Evolutionary conservation across 257 asterid genomes (phyloP).

Genomic region (Ophiorrhiza pumila): DNA sequence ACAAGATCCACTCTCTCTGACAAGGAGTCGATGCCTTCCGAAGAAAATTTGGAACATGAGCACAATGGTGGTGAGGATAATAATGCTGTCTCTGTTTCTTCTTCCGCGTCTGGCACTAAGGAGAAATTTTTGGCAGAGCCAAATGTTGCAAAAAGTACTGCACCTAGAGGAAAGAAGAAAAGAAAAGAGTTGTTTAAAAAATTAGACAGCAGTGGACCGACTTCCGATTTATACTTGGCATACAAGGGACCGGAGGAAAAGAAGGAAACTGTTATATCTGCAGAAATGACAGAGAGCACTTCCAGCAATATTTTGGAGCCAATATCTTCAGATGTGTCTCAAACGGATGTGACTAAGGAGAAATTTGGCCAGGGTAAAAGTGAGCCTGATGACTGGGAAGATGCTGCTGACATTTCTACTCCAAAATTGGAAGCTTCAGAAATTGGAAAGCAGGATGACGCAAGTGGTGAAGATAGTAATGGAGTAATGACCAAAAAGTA

Average conservation of each 20-base stretch:
- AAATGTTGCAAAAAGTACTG: constrained; percentile 38
- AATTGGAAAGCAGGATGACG: constrained; percentile 26
- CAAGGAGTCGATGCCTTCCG: constrained; percentile 32
- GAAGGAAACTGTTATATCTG: constrained; percentile 42
- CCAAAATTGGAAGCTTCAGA: constrained; percentile 52
- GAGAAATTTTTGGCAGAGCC: constrained; percentile 56
- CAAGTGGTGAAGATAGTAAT: constrained; percentile 35
- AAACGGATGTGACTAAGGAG: constrained; percentile 34
- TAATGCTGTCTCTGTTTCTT: constrained; percentile 27
- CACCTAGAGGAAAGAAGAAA: constrained; percentile 44
- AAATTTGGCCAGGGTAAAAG: constrained; percentile 42
- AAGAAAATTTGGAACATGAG: constrained; percentile 35
- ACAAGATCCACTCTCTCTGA: constrained; percentile 21
- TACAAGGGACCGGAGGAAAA: constrained; percentile 91
- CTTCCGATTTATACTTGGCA: constrained; percentile 83
- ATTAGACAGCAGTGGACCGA: constrained; percentile 79
- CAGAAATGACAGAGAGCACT: constrained; percentile 32
- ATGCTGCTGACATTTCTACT: constrained; percentile 77
- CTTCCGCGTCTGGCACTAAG: constrained; percentile 29
- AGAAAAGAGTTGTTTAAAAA: constrained; percentile 44
- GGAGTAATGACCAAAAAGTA: constrained; percentile 54
- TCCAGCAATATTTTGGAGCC: constrained; percentile 33
- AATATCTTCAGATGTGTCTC: constrained; percentile 31
- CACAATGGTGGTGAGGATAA: constrained; percentile 32
- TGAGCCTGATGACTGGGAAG: constrained; percentile 99